Conservation (phyloP, 306 rosid genomes). For the Vachellia pachyceras region DNA sequence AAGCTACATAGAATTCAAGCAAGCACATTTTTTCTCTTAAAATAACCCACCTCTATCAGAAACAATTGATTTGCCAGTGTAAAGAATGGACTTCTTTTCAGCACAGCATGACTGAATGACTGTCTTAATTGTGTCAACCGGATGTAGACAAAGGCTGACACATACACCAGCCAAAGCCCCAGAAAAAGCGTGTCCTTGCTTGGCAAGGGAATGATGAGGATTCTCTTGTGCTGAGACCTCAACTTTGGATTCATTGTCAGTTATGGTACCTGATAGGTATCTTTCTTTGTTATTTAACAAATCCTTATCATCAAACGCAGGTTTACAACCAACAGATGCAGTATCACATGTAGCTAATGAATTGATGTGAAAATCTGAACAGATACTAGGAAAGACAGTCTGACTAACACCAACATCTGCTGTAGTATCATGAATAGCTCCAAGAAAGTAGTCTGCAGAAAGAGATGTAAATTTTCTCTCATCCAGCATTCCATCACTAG, state of each 20-base stretch:
- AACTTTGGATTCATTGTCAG: constrained; percentile 43
- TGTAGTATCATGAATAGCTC: constrained; percentile 36
- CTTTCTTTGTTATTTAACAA: constrained; percentile 47
- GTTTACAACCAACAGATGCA: constrained; percentile 40
- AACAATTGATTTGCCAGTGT: constrained; percentile 82
- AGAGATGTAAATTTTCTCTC: constrained; percentile 47
- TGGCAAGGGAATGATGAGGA: constrained; percentile 53
- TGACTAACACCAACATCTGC: constrained; percentile 44
- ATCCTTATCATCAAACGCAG: constrained; percentile 49
- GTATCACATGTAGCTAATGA: constrained; percentile 41
- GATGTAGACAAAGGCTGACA: constrained; percentile 95
- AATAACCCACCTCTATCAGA: constrained; percentile 83
- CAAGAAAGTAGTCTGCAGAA: constrained; percentile 61
- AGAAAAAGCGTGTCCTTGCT: constrained; percentile 90
- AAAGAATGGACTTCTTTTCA: constrained; percentile 72
- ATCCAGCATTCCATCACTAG: constrained; percentile 38
- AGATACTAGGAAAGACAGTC: constrained; percentile 43
- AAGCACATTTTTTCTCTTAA: constrained; percentile 14
- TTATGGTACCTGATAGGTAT: constrained; percentile 34
- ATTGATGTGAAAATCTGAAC: constrained; percentile 49
- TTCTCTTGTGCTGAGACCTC: constrained; percentile 48
- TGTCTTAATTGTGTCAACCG: constrained; percentile 92
- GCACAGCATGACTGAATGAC: constrained; percentile 78
- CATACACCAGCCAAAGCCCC: constrained; percentile 94
- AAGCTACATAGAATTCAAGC: constrained; percentile 24